Percentiles rank a stretch among this genome's conserved stretches.
Evolutionary conservation across 2,329 filamentous ascomycete species (phyloP).

Genomic region (Neofusicoccum parvum): DNA sequence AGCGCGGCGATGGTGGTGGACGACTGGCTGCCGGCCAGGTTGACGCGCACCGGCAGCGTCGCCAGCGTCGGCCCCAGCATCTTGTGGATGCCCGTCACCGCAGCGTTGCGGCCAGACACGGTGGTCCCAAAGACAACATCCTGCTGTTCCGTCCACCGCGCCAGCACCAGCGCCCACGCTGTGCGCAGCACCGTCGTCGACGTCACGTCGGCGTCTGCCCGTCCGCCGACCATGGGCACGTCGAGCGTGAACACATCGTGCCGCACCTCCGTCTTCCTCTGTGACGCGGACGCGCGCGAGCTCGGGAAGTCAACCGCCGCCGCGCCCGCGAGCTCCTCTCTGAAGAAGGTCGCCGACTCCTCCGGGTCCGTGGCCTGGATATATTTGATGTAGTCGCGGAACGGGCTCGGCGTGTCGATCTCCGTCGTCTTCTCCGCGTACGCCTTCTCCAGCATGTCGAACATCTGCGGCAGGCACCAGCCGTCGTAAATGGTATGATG

Average conservation of each 20-base stretch:
- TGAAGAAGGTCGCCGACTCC: neutral
- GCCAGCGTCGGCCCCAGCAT: neutral
- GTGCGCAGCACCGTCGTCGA: conserved; percentile 31
- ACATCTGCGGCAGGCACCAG: neutral
- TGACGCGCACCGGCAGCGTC: conserved; percentile 26
- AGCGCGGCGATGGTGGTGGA: conserved; percentile 20
- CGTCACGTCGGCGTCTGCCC: neutral
- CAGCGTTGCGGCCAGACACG: conserved; percentile 29
- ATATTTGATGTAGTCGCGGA: neutral
- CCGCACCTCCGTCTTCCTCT: neutral
- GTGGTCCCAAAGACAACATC: conserved; percentile 32
- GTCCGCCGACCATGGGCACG: neutral
- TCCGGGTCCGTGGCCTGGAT: neutral
- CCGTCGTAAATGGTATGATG: too few species aligned
- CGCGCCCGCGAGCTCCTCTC: neutral
- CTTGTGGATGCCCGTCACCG: conserved; percentile 23
- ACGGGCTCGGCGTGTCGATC: too few species aligned
- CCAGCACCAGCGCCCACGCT: conserved; percentile 29
- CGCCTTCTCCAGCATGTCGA: neutral
- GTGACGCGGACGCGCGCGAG: neutral
- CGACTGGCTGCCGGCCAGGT: conserved; percentile 21
- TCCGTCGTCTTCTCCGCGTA: neutral
- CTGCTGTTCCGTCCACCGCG: conserved; percentile 24
- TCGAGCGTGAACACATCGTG: neutral
- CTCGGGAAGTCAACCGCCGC: neutral